Evolutionary conservation across 805 yeast genomes (phyloP), one percentile per base, ranked within the genome.

Genomic region (Lipomyces kockii): DNA sequence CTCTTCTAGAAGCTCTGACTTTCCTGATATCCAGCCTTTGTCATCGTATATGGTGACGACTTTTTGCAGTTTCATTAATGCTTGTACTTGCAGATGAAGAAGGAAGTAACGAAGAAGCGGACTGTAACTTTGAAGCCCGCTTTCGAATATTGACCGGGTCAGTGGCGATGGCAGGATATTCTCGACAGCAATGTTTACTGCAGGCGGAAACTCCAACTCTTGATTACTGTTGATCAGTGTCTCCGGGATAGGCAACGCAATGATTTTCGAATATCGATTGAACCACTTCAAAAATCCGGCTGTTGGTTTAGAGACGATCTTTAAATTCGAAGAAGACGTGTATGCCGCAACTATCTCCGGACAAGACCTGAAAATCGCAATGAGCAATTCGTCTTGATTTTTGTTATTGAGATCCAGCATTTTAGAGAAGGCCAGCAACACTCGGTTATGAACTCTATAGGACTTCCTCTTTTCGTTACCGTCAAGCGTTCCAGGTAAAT

Each of bases 281-380:
- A 91, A 84, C 77, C 85, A 89, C 7, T 95, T 90, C 58, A 92
- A 82, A 92, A 96, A 93, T 80, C 89, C 91, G 12, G 94, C 87
- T 0, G 94, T 83, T 64, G 89, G 79, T 60, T 88, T 85, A 0
- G 98, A 97, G 68, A 90, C 96, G 74, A 90, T 89, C 70, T 86
- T 82, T 37, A 71, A 72, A 14, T 74, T 63, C 7, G 67, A 68
- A 3, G 71, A 75, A 34, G 49, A 53, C 58, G 77, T 71, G 72
- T 89, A 93, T 1, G 92, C 90, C 0, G 91, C 87, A 0, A 90
- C 82, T 27, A 94, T 80, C 73, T 92, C 97, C 1, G 91, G 90
- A 53, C 86, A 81, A 46, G 80, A 75, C 3, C 77, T 68, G 51
- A 94, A 79, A 20, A 90, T 83, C 12, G 78, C 75, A 7, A 86